Percentiles rank a stretch among this genome's conserved stretches.
These are phyloP conservation scores for Fusarium ramigenum DNA, from an alignment of 2,329 filamentous ascomycete genomes.

Conservation along the genomic window DNA sequence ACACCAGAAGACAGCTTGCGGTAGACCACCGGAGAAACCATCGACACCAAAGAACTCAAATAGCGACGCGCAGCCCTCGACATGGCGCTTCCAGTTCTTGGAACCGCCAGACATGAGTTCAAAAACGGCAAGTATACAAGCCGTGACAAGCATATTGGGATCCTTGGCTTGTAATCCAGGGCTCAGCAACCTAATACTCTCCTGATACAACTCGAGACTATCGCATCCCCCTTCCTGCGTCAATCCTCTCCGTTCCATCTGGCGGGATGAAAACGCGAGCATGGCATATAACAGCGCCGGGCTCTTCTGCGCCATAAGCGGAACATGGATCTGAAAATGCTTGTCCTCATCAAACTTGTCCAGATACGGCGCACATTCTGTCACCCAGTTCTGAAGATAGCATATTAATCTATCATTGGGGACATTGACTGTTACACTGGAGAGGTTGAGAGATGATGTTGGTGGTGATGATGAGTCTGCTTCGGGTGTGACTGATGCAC, in stretches of 20 bases:
- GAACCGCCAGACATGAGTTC: conserved; percentile 60
- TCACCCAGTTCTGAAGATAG: conserved; percentile 61
- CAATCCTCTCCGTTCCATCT: conserved; percentile 60
- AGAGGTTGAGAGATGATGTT: conserved; percentile 40
- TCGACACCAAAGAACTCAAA: conserved; percentile 61
- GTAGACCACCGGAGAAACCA: conserved; percentile 55
- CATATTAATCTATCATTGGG: conserved; percentile 39
- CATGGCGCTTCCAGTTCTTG: conserved; percentile 62
- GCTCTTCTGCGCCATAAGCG: conserved; percentile 57
- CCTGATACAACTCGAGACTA: conserved; percentile 63
- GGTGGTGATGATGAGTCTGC: conserved; percentile 11
- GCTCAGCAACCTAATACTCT: conserved; percentile 57
- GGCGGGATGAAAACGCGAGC: conserved; percentile 62
- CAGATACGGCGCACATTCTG: conserved; percentile 58
- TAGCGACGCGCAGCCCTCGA: conserved; percentile 65
- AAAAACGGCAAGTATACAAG: conserved; percentile 57
- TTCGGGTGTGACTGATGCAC: conserved; percentile 44
- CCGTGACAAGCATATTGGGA: conserved; percentile 57
- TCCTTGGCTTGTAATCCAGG: conserved; percentile 55
- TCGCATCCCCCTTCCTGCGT: conserved; percentile 56
- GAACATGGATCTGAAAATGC: conserved; percentile 61
- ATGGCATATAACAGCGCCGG: conserved; percentile 59
- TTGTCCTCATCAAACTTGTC: conserved; percentile 65
- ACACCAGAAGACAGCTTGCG: conserved; percentile 66
- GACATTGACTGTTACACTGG: conserved; percentile 42